Evolutionary conservation across 2,329 filamentous ascomycete species (phyloP), one percentile per base, ranked within the genome.

Genomic region (Eutypa lata): DNA sequence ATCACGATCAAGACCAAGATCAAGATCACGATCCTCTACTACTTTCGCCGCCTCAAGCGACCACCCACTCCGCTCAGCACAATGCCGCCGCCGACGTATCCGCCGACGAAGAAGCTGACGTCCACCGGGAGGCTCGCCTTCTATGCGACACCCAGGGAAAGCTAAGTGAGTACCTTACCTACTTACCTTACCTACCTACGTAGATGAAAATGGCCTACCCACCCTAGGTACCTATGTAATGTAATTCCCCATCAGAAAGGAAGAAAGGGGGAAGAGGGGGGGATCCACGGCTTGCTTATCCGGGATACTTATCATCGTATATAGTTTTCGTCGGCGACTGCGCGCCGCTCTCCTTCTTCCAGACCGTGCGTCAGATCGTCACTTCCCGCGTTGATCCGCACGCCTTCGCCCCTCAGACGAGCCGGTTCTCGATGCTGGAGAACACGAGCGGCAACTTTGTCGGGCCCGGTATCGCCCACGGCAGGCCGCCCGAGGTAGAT

Each of bases 321-420:
- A 37, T 14, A 66, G 65, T 80, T 28, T 82, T 82, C 60, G 78
- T 82, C 22, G 79, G 79, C 5, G 79, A 82, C 60, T 82, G 79
- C 57, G 79, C 79, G 4, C 79, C 79, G 1, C 65, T 82, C 19
- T 82, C 79, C 0, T 77, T 82, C 55, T 82, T 82, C 57, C 78
- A 81, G 57, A 80, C 77, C 0, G 75, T 82, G 7, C 71, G 79
- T 2, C 74, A 79, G 57, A 71, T 82, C 18, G 77, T 82, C 21
- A 79, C 74, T 0, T 73, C 70, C 0, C 68, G 73, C 6, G 73
- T 81, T 33, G 78, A 78, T 18, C 69, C 73, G 13, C 69, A 76
- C 46, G 78, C 77, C 1, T 81, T 82, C 54, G 74, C 78, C 1
- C 76, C 78, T 0, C 74, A 80, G 53, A 76, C 75, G 2, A 78